These are phyloP conservation scores for Schizophyllum commune DNA, from an alignment of 1,284 basidiomycete species.

Conservation along the genomic window DNA sequence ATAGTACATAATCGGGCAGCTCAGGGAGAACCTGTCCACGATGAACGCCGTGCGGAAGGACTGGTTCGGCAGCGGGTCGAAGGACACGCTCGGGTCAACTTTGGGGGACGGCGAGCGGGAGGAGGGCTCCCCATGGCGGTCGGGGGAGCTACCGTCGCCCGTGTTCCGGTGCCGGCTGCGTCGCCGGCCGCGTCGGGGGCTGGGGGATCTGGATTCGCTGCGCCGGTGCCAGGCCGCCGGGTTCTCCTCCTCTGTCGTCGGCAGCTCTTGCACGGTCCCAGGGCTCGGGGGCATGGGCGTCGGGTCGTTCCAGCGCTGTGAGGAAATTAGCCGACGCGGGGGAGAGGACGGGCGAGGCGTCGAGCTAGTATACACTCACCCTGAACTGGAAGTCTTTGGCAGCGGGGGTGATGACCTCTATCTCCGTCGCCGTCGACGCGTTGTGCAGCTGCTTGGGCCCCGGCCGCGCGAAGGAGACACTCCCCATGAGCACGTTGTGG, in stretches of 20 bases:
- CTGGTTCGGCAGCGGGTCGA: constrained; percentile 52
- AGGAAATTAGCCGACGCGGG: neutral
- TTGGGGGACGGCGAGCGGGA: constrained; percentile 1
- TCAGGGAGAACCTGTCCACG: constrained; percentile 61
- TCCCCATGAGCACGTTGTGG: constrained; percentile 61
- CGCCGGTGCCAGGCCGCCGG: neutral
- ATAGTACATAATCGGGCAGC: constrained; percentile 58
- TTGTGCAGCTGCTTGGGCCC: constrained; percentile 67
- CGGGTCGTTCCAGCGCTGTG: constrained; percentile 11
- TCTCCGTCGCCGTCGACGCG: constrained; percentile 71
- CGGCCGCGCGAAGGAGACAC: constrained; percentile 65
- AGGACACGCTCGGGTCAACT: constrained; percentile 30
- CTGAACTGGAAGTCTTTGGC: constrained; percentile 62
- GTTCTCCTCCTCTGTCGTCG: neutral
- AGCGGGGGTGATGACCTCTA: constrained; percentile 59
- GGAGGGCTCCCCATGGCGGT: neutral
- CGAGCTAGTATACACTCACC: constrained; percentile 29
- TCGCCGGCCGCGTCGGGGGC: no score
- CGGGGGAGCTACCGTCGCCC: neutral
- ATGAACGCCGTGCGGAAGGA: constrained; percentile 66
- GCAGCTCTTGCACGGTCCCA: neutral
- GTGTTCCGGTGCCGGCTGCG: neutral
- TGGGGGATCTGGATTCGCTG: neutral
- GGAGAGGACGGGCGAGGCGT: constrained; percentile 5
- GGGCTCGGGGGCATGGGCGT: constrained; percentile 4